Base-by-base conservation (phyloP, 1,139 yeast genomes). In the Blastobotrys aristatus region DNA sequence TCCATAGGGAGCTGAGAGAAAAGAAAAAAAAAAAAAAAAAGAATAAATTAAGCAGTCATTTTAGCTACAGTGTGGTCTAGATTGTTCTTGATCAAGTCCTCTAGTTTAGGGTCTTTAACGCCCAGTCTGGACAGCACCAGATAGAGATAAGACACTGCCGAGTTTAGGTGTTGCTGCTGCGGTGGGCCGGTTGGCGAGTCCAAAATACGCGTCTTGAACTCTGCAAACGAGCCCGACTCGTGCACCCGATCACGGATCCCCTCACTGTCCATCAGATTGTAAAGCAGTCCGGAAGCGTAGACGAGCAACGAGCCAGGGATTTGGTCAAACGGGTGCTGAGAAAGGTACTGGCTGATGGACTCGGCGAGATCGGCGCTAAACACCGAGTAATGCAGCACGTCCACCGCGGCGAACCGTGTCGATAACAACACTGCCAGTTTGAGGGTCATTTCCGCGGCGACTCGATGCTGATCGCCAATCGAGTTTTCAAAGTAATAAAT, bases 331-430 rank as follows among this genome's bases (percentile, higher is more conserved):
- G 11, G 18, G 1, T 37, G 30, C 7, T 5, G 7, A 8, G 27
- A 20, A 7, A 44, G 22, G 18, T 37, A 37, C 13, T 24, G 18
- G 27, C 36, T 6, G 29, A 44, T 30, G 18, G 42, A 7, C 3
- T 4, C 38, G 1, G 47, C 42, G 13, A 38, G 13, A 17, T 44
- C 45, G 10, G 20, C 35, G 10, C 31, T 22, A 31, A 35, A 46
- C 16, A 41, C 44, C 5, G 42, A 35, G 31, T 46, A 46, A 36
- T 46, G 48, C 18, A 46, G 32, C n/a, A 46, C 21, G 16, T 41
- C 24, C 1, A 17, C 32, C 5, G 42, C 31, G 2, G 42, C 48
- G 26, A 46, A 46, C 33, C 29, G 44, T 2, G 48, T 46, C 21
- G 48, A 35, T 14, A 46, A 31, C 33, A 46, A 29, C 14, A 46